These are phyloP conservation scores for Elaeis guineensis DNA, from an alignment of 176 grass and related monocot species.

Conservation along the genomic window DNA sequence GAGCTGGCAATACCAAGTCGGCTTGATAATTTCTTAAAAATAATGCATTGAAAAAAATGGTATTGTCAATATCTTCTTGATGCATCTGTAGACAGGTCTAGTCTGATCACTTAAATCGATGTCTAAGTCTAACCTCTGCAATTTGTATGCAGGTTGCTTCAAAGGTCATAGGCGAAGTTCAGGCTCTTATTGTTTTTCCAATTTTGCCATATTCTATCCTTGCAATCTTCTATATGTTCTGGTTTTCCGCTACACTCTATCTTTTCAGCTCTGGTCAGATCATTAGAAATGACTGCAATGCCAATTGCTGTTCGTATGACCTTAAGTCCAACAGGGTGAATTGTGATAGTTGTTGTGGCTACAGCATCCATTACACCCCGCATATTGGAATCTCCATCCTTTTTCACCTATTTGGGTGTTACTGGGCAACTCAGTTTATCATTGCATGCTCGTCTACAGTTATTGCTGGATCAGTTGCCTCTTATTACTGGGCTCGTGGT, in stretches of 20 bases:
- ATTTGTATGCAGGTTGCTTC: slow-evolving; percentile 63
- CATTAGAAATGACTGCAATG: slow-evolving; percentile 73
- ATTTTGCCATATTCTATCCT: slow-evolving; percentile 67
- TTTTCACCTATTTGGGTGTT: slow-evolving; percentile 91
- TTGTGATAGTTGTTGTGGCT: slow-evolving; percentile 94
- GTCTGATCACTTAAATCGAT: too few species aligned
- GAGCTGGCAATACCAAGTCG: too few species aligned
- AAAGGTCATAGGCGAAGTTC: slow-evolving; percentile 97
- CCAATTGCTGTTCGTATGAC: slow-evolving; percentile 79
- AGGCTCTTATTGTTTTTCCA: slow-evolving; percentile 88
- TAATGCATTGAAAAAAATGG: too few species aligned
- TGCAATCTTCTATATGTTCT: slow-evolving; percentile 95
- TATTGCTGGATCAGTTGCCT: slow-evolving; percentile 88
- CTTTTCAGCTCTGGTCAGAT: slow-evolving; percentile 94
- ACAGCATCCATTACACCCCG: slow-evolving; percentile 81
- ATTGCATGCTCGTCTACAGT: slow-evolving; percentile 81
- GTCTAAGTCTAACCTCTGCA: too few species aligned
- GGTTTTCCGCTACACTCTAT: slow-evolving; percentile 87
- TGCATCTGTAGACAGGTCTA: too few species aligned
- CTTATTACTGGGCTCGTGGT: slow-evolving; percentile 86
- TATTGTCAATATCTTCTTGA: too few species aligned
- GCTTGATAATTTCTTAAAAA: too few species aligned
- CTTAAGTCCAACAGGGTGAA: slow-evolving; percentile 80
- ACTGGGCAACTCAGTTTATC: slow-evolving; percentile 93
- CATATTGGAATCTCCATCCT: slow-evolving; percentile 91